Percentiles rank a stretch among this genome's conserved stretches.
Conservation (phyloP, 2,329 filamentous ascomycete species). For the Botrytis tulipae region DNA sequence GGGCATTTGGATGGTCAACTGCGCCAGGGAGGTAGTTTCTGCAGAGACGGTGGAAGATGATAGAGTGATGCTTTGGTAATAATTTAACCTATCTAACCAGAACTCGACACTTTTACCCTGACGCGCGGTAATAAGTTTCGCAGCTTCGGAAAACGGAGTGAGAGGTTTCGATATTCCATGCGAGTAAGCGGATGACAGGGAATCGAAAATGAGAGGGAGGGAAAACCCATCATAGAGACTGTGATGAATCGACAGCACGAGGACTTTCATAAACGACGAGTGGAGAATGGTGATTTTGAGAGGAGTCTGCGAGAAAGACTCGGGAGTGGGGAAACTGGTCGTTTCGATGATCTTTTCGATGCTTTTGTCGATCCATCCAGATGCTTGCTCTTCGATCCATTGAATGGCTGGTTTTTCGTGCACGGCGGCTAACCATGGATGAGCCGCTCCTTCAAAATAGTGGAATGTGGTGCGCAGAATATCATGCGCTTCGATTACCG, state of each 20-base stretch:
- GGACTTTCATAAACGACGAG: conserved; percentile 33
- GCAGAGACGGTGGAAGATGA: background rate
- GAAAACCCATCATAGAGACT: conserved; percentile 57
- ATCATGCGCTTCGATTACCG: conserved; percentile 27
- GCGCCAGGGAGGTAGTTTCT: background rate
- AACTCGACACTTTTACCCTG: conserved; percentile 8
- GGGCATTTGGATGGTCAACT: background rate
- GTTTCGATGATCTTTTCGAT: background rate
- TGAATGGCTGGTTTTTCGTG: background rate
- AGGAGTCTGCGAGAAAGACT: conserved; percentile 9
- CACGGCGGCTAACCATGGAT: conserved; percentile 26
- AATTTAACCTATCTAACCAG: background rate
- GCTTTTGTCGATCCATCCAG: conserved; percentile 1
- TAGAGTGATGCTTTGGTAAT: background rate
- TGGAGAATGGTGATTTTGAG: background rate
- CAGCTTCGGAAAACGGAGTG: background rate
- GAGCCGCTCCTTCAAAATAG: background rate
- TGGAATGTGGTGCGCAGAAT: conserved; percentile 38
- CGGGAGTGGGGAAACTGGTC: conserved; percentile 17
- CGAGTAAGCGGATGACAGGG: background rate
- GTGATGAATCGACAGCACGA: conserved; percentile 55
- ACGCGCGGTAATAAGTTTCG: conserved; percentile 1
- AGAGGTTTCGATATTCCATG: background rate
- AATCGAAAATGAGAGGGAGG: conserved; percentile 34
- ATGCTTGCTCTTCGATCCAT: background rate